Percentiles rank a stretch among this genome's conserved stretches.
phyloP scores from a whole-genome alignment of 129 eudicot genomes.

The Centaurea solstitialis region DNA sequence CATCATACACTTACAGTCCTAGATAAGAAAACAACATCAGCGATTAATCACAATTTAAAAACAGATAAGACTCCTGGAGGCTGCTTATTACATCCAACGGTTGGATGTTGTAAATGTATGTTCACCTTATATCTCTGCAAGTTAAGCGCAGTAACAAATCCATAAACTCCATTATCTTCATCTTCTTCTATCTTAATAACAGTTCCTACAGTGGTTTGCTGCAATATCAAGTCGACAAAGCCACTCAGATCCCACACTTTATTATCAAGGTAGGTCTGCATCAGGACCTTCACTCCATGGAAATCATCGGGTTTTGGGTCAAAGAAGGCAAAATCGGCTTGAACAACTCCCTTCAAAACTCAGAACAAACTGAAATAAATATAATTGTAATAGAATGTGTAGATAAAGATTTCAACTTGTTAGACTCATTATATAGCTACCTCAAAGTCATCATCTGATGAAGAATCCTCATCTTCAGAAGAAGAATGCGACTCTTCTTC shows the following conservation, averaged over 20 bases:
- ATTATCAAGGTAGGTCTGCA: constrained; percentile 71
- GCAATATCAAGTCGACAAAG: constrained; percentile 77
- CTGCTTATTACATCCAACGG: neutral
- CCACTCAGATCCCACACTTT: constrained; percentile 84
- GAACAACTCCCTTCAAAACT: constrained; percentile 69
- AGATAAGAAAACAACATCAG: constrained; percentile 16
- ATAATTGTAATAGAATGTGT: neutral
- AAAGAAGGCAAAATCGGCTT: constrained; percentile 98
- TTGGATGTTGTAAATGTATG: neutral
- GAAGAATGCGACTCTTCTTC: constrained; percentile 26
- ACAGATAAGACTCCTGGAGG: neutral
- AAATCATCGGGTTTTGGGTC: constrained; percentile 90
- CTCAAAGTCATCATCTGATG: constrained; percentile 47
- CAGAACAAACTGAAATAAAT: neutral
- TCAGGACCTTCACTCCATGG: constrained; percentile 79
- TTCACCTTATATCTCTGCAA: constrained; percentile 77
- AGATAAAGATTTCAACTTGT: neutral
- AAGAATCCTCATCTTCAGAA: constrained; percentile 41
- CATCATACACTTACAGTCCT: constrained; percentile 62
- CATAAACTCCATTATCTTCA: constrained; percentile 60
- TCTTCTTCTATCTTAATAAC: constrained; percentile 73
- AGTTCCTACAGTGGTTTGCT: constrained; percentile 70
- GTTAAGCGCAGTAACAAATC: constrained; percentile 72
- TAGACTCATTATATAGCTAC: constrained; percentile 27
- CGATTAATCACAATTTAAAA: neutral